phyloP scores from a whole-genome alignment of 2,329 filamentous ascomycete species.

The Keithomyces neogunnii region DNA sequence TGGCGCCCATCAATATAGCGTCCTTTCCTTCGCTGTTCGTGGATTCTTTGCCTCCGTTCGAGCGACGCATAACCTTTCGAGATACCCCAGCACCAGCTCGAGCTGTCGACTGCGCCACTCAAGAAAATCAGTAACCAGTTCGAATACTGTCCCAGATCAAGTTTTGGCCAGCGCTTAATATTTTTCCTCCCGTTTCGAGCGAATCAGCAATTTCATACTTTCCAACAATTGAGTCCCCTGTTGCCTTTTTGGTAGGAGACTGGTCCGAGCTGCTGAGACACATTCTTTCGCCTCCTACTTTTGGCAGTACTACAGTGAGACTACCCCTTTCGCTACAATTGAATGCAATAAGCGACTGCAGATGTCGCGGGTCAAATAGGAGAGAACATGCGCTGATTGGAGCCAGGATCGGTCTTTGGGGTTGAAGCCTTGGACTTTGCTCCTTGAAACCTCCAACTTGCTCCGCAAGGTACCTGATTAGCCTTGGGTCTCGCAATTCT shows the following conservation, averaged over 20 bases:
- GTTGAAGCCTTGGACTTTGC: too few species aligned
- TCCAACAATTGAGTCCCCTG: neutral
- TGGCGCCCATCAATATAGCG: too few species aligned
- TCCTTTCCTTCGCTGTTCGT: neutral
- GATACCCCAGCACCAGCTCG: neutral
- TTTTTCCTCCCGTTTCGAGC: neutral
- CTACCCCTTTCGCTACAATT: neutral
- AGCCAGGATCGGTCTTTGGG: too few species aligned
- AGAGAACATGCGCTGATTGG: neutral
- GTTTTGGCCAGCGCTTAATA: too few species aligned
- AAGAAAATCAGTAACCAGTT: neutral
- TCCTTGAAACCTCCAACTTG: too few species aligned
- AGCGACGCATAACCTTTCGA: neutral
- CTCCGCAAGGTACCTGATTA: too few species aligned
- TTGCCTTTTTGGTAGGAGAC: neutral
- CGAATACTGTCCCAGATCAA: neutral
- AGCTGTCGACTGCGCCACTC: neutral
- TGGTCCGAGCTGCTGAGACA: constrained; percentile 1
- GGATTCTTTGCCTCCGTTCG: neutral
- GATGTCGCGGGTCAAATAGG: neutral
- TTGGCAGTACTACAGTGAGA: constrained; percentile 1
- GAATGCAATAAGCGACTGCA: neutral
- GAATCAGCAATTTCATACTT: neutral
- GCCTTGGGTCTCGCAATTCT: too few species aligned
- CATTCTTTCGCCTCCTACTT: neutral